These are phyloP conservation scores for Hypomyces perniciosus DNA, from an alignment of 2,329 filamentous ascomycete genomes.

Conservation along the genomic window DNA sequence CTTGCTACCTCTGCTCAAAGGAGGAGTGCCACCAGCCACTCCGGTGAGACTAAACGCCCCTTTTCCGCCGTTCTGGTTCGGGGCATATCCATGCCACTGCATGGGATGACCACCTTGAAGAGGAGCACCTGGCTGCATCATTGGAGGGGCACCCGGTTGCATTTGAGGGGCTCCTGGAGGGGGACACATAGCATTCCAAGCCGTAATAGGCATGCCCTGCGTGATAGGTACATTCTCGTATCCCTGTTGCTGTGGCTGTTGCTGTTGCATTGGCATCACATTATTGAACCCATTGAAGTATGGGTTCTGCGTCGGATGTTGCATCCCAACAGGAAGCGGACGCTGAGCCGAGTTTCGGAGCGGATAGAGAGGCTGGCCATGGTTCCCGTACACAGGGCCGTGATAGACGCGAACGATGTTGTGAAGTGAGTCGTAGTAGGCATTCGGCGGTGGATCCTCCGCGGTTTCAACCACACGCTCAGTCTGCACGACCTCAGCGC, in stretches of 20 bases:
- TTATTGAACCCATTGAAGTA: conserved; percentile 36
- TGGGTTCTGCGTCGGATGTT: conserved; percentile 38
- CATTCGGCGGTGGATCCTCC: conserved; percentile 52
- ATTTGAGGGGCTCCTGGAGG: conserved; percentile 17
- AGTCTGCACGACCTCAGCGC: conserved; percentile 45
- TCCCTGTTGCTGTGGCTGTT: conserved; percentile 2
- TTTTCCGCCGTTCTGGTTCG: conserved; percentile 9
- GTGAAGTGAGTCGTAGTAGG: conserved; percentile 49
- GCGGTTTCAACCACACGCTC: conserved; percentile 49
- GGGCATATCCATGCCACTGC: conserved; percentile 1
- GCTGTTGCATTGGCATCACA: conserved; percentile 12
- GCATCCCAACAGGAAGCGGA: conserved; percentile 36
- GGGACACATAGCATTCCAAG: conserved; percentile 19
- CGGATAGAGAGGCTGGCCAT: conserved; percentile 41
- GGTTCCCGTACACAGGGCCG: conserved; percentile 47
- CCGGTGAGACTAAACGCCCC: conserved; percentile 3
- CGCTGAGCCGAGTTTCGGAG: conserved; percentile 29
- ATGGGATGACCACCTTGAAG: not conserved
- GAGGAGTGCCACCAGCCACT: not conserved
- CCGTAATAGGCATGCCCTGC: conserved; percentile 22
- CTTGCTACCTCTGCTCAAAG: not conserved
- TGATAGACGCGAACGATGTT: conserved; percentile 53
- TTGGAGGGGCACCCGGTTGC: conserved; percentile 8
- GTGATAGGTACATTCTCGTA: conserved; percentile 26
- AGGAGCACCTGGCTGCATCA: not conserved